Evolutionary conservation across 345 rosid genomes (phyloP), one percentile per base, ranked within the genome.

Genomic region (Fremontodendron californicum): DNA sequence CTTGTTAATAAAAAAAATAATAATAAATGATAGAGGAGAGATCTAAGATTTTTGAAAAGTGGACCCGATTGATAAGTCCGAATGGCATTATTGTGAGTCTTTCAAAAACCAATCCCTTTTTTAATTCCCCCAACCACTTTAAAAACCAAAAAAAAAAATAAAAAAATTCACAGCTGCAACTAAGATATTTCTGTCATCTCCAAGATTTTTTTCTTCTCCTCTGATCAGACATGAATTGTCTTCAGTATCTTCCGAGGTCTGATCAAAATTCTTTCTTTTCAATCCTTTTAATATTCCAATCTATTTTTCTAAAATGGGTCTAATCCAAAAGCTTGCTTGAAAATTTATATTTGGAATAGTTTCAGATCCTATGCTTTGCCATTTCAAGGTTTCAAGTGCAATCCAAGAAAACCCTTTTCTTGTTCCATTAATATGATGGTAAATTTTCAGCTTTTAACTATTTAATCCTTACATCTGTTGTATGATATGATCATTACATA

Each of bases 231-330:
- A 90, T 90, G 98, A 87, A 88, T 71, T 87, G 90, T 71, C 92
- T 89, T 67, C 93, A 88, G 63, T 82, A 79, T 84, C 93, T 89
- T 48, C 78, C 88, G 27, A 88, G 91, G 97, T 92, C n/a, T n/a
- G 60, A 27, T 77, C 43, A 19, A 12, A 64, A 25, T 52, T 3
- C 6, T 27, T 33, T 42, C 55, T 51, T 72, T 3, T 7, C 9
- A 18, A 29, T 27, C 11, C 62, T 57, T 18, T 19, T 40, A 31
- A 16, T 13, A 3, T 78, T 48, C 29, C 13, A 12, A 4, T 64
- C 7, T 19, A 11, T 6, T 33, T 64, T 25, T 2, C 37, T 23
- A 21, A 71, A 37, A 19, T n/a, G 45, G 71, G 21, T 69, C 5
- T 16, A 31, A 23, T 40, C 57, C 33, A 11, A 16, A 40, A 6